Evolutionary conservation across 148 eudicot species (phyloP).

Genomic region (Silene latifolia): DNA sequence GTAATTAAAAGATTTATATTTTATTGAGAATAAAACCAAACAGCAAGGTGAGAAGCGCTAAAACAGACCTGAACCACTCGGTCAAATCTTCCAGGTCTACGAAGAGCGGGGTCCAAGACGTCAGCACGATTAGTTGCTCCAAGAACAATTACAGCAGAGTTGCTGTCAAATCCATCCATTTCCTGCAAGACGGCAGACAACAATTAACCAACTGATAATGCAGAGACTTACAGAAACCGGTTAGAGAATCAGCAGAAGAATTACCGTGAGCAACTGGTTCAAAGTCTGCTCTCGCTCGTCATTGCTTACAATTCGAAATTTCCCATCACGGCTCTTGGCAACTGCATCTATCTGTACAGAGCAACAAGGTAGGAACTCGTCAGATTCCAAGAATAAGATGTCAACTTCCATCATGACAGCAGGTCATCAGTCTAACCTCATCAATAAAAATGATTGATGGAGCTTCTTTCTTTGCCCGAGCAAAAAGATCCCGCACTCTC

Average conservation of each 20-base stretch:
- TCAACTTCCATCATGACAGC: not conserved
- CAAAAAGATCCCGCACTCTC: slow-evolving; percentile 95
- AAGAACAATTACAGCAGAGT: slow-evolving; percentile 92
- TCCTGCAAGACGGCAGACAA: slow-evolving; percentile 50
- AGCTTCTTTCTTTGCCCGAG: slow-evolving; percentile 94
- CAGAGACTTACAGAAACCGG: not conserved
- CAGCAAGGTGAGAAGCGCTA: not conserved
- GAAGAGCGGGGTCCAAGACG: slow-evolving; percentile 94
- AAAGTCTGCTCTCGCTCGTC: slow-evolving; percentile 96
- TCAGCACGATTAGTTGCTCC: slow-evolving; percentile 96
- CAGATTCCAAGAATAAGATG: slow-evolving; percentile 1
- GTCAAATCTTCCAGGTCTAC: slow-evolving; percentile 96
- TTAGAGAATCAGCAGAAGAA: not conserved
- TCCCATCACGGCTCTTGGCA: slow-evolving; percentile 97
- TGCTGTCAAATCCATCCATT: slow-evolving; percentile 99
- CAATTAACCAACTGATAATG: slow-evolving; percentile 11
- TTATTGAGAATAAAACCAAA: not conserved
- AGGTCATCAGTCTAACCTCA: slow-evolving; percentile 49
- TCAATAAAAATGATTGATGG: slow-evolving; percentile 95
- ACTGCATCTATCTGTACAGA: slow-evolving; percentile 88
- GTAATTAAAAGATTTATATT: not conserved
- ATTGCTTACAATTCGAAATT: slow-evolving; percentile 82
- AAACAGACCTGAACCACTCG: slow-evolving; percentile 74
- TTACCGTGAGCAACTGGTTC: slow-evolving; percentile 90
- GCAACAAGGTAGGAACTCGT: slow-evolving; percentile 15